phyloP scores from a whole-genome alignment of 2,329 filamentous ascomycete species.

The Xylariaceae sp. region DNA sequence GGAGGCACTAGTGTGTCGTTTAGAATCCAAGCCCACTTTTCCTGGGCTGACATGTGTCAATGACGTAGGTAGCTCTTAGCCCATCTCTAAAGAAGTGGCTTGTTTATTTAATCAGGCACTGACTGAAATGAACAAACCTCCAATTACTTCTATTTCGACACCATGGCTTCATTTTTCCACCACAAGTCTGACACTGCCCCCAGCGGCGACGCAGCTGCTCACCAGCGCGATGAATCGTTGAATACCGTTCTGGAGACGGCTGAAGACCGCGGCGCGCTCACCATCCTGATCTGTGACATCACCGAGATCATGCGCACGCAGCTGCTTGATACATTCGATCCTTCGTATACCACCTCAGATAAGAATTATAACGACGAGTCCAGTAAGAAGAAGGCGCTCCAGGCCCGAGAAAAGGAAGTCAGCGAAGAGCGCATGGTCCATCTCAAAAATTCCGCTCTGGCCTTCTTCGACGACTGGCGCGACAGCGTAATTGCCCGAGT shows the following conservation, averaged over 20 bases:
- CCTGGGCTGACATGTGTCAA: too few species aligned
- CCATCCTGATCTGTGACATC: conserved; percentile 24
- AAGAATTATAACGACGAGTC: conserved; percentile 6
- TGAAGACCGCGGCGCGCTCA: conserved; percentile 26
- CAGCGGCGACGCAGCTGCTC: conserved; percentile 13
- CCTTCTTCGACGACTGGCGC: conserved; percentile 30
- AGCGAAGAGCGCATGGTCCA: conserved; percentile 22
- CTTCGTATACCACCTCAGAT: conserved; percentile 16
- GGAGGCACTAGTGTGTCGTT: too few species aligned
- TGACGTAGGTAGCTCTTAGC: conserved; percentile 1
- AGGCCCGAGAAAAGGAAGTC: conserved; percentile 23
- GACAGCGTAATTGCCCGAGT: conserved; percentile 28
- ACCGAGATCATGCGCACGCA: conserved; percentile 26
- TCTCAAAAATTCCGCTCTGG: conserved; percentile 25
- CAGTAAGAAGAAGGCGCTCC: conserved; percentile 10
- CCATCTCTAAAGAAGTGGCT: background rate
- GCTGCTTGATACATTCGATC: conserved; percentile 22
- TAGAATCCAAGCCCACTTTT: too few species aligned
- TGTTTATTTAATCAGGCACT: too few species aligned
- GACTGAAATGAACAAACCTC: background rate
- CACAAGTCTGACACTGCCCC: conserved; percentile 23
- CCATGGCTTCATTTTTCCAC: conserved; percentile 23
- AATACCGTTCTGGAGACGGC: conserved; percentile 23
- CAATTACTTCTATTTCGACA: background rate
- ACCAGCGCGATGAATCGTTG: conserved; percentile 25